Conservation (phyloP, 495 filamentous ascomycete genomes). For the Penicillium riverlandense region DNA sequence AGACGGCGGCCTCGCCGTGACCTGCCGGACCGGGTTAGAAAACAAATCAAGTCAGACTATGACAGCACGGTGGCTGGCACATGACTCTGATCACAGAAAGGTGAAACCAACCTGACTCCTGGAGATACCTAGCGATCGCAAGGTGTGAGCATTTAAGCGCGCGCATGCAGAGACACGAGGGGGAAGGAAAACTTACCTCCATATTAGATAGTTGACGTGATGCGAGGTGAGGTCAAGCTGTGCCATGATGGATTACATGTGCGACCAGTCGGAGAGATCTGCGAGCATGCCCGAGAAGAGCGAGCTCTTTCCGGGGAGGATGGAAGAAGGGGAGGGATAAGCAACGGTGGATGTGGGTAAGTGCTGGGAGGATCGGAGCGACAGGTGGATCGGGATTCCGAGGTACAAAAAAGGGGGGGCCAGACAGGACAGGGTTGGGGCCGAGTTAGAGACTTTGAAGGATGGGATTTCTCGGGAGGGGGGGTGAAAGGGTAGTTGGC, state of each 20-base stretch:
- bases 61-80: no score
- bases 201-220: constrained; percentile 97
- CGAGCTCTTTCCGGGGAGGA: constrained; percentile 16
- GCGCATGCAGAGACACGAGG: background rate
- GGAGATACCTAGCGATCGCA: constrained; percentile 60
- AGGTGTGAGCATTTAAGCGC: constrained; percentile 20
- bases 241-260: constrained; percentile 41
- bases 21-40: constrained; percentile 22
- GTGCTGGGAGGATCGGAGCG: background rate
- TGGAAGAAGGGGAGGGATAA: constrained; percentile 20
- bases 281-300: constrained; percentile 32
- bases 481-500: background rate
- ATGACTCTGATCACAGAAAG: background rate
- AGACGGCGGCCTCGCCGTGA: constrained; percentile 64
- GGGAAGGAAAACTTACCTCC: constrained; percentile 67
- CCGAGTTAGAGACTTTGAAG: background rate
- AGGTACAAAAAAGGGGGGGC: constrained; percentile 5
- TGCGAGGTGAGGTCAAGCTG: constrained; percentile 67
- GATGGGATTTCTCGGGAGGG: constrained; percentile 1
- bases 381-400: constrained; percentile 6
- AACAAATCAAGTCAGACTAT: background rate
- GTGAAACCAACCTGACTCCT: constrained; percentile 73
- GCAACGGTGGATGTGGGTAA: background rate
- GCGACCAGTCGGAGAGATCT: constrained; percentile 26
- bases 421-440: no score